These are phyloP conservation scores for Leptographium procerum DNA, from an alignment of 2,329 filamentous ascomycete species.

Conservation along the genomic window DNA sequence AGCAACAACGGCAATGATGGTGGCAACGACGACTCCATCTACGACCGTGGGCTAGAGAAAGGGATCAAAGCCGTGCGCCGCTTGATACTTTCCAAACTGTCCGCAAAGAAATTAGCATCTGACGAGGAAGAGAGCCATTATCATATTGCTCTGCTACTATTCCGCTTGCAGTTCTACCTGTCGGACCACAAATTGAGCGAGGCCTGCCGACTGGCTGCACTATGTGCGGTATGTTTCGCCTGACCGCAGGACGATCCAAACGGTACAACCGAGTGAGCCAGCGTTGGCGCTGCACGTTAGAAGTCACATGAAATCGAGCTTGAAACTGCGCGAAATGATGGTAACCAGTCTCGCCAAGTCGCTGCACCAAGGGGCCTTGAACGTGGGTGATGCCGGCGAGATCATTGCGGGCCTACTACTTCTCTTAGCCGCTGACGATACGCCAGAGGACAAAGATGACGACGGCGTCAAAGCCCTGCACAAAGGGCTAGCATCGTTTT, in stretches of 20 bases:
- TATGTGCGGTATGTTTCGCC: neutral
- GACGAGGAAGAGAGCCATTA: neutral
- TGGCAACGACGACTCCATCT: neutral
- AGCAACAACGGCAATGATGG: neutral
- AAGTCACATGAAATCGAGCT: neutral
- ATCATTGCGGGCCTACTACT: constrained; percentile 1
- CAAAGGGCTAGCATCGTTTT: neutral
- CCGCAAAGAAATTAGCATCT: neutral
- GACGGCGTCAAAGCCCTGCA: neutral
- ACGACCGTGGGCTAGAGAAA: neutral
- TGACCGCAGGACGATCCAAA: neutral
- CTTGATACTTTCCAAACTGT: neutral
- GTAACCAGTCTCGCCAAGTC: neutral
- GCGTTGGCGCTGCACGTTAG: neutral
- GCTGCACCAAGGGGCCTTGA: neutral
- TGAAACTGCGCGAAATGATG: neutral
- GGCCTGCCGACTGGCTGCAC: constrained; percentile 4
- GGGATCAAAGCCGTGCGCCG: neutral
- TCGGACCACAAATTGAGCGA: constrained; percentile 3
- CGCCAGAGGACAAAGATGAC: neutral
- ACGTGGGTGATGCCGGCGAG: neutral
- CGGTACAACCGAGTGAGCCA: neutral
- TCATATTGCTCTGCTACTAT: neutral
- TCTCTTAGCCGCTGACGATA: neutral
- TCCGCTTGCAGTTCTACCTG: neutral